Conservation (phyloP, 129 eudicot genomes). For the Deinandra increscens region DNA sequence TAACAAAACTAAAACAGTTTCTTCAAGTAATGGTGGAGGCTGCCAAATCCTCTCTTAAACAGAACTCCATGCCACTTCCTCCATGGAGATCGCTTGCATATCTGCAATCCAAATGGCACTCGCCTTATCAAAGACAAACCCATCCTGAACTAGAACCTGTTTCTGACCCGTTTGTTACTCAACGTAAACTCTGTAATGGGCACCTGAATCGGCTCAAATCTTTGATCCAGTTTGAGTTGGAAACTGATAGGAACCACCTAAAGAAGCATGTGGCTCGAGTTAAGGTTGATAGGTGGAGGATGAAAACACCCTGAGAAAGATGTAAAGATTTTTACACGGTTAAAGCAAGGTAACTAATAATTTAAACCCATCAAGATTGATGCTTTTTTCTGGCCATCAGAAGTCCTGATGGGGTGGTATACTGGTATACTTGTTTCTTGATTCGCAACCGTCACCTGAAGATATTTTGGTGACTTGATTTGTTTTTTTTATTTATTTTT, state of each 20-base stretch:
- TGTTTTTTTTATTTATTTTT: background rate
- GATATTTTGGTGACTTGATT: slow-evolving; percentile 25
- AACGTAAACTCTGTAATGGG: slow-evolving; percentile 61
- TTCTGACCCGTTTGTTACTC: slow-evolving; percentile 16
- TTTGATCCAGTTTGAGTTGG: slow-evolving; percentile 55
- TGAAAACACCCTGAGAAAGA: slow-evolving; percentile 41
- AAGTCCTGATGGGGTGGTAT: slow-evolving; percentile 33
- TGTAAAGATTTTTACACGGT: slow-evolving; percentile 26
- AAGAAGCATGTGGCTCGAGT: slow-evolving; percentile 49
- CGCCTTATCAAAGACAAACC: slow-evolving; percentile 53
- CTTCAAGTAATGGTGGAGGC: slow-evolving; percentile 93
- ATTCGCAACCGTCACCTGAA: slow-evolving; percentile 14
- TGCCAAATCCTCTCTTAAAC: slow-evolving; percentile 67
- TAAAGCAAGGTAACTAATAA: slow-evolving; percentile 20
- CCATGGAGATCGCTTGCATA: slow-evolving; percentile 92
- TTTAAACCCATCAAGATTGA: slow-evolving; percentile 26
- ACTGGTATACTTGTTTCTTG: slow-evolving; percentile 27
- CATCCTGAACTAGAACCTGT: slow-evolving; percentile 25
- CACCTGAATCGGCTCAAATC: slow-evolving; percentile 64
- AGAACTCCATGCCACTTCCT: slow-evolving; percentile 92
- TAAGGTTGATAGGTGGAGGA: slow-evolving; percentile 49
- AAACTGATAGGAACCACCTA: slow-evolving; percentile 43
- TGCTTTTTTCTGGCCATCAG: slow-evolving; percentile 41
- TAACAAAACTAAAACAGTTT: slow-evolving; percentile 56
- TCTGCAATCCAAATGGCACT: slow-evolving; percentile 88